phyloP scores from a whole-genome alignment of 768 basidiomycete species.

The Suillus spraguei region DNA sequence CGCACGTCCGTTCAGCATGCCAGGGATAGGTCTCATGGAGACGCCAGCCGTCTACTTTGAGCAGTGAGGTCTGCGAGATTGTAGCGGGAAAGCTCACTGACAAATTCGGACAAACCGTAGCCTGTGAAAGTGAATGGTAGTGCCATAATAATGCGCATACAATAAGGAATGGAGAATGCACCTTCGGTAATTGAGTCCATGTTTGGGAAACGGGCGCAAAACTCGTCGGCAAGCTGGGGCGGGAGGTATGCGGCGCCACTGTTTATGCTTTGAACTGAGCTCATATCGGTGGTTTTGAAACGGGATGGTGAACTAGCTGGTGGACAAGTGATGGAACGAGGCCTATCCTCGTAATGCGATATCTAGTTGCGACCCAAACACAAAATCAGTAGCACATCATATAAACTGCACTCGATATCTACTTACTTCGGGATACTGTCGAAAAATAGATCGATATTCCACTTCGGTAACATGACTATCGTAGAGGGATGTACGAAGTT shows the following conservation, averaged over 20 bases:
- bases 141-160: neutral
- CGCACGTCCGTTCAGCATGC: slow-evolving; percentile 42
- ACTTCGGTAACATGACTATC: slow-evolving; percentile 50
- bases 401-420: neutral
- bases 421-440: slow-evolving; percentile 54
- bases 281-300: slow-evolving; percentile 48
- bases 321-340: slow-evolving; percentile 60
- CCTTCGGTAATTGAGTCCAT: slow-evolving; percentile 42
- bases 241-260: slow-evolving; percentile 66
- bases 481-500: slow-evolving; percentile 45
- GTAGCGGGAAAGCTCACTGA: slow-evolving; percentile 30
- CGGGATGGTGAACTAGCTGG: slow-evolving; percentile 54
- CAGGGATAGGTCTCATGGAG: slow-evolving; percentile 41
- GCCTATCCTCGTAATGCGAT: slow-evolving; percentile 45
- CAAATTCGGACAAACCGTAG: slow-evolving; percentile 64
- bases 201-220: slow-evolving; percentile 34
- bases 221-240: slow-evolving; percentile 43
- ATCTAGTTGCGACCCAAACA: slow-evolving; percentile 37
- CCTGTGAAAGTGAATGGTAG: slow-evolving; percentile 35
- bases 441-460: slow-evolving; percentile 52
- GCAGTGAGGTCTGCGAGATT: neutral
- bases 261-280: slow-evolving; percentile 40
- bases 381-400: slow-evolving; percentile 3
- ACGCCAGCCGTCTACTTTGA: slow-evolving; percentile 20
- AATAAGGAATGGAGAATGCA: slow-evolving; percentile 20